phyloP scores from a whole-genome alignment of 2,329 filamentous ascomycete genomes.

The Fusarium burgessii region DNA sequence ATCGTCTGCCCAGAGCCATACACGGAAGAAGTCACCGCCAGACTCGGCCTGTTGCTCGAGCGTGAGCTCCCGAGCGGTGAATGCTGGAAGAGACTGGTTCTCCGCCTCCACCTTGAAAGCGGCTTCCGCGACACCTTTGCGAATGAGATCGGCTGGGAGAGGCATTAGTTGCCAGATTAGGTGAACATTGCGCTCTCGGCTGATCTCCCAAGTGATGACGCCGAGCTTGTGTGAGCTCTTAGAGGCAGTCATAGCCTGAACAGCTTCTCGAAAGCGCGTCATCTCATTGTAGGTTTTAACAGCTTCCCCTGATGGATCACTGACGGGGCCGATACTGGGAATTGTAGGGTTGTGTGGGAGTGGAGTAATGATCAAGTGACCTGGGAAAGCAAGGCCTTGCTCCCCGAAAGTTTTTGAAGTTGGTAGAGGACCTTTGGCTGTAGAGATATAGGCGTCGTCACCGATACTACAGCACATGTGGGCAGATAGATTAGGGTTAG shows the following conservation, averaged over 20 bases:
- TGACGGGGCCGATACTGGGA: slow-evolving; percentile 69
- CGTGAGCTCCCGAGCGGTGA: slow-evolving; percentile 62
- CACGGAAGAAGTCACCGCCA: slow-evolving; percentile 79
- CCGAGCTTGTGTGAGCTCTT: slow-evolving; percentile 73
- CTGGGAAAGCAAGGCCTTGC: slow-evolving; percentile 78
- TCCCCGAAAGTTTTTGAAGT: slow-evolving; percentile 74
- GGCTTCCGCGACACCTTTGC: slow-evolving; percentile 82
- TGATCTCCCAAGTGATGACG: slow-evolving; percentile 93
- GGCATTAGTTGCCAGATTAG: slow-evolving; percentile 95
- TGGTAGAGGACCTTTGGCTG: slow-evolving; percentile 89
- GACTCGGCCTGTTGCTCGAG: slow-evolving; percentile 61
- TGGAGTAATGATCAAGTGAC: slow-evolving; percentile 92
- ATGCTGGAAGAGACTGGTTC: slow-evolving; percentile 70
- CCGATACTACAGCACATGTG: slow-evolving; percentile 94
- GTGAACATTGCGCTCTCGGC: slow-evolving; percentile 83
- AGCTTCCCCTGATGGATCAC: slow-evolving; percentile 64
- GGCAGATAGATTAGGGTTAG: slow-evolving; percentile 83
- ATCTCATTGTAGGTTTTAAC: slow-evolving; percentile 80
- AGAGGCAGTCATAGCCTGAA: slow-evolving; percentile 82
- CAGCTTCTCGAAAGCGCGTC: slow-evolving; percentile 78
- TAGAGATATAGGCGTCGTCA: slow-evolving; percentile 88
- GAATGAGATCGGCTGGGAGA: slow-evolving; percentile 74
- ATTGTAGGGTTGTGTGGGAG: slow-evolving; percentile 84
- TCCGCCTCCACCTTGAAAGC: slow-evolving; percentile 91
- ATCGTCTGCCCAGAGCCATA: slow-evolving; percentile 80